These are phyloP conservation scores for Backusella tarrabulga DNA, from an alignment of 192 early-diverging fungal genomes.

Conservation along the genomic window DNA sequence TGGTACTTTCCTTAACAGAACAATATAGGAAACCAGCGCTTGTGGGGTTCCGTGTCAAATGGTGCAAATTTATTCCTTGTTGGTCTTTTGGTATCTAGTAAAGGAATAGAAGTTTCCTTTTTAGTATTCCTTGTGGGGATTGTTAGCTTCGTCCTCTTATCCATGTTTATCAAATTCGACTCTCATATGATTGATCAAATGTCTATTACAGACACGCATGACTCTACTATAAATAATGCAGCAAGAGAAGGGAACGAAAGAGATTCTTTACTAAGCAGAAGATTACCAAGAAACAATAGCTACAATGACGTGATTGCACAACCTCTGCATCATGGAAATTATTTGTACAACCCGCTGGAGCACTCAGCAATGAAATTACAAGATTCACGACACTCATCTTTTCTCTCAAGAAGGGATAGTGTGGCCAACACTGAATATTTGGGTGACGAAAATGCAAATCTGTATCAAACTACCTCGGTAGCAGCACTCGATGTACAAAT, in stretches of 20 bases:
- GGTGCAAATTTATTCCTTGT: conserved; percentile 15
- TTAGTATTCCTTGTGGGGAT: conserved; percentile 16
- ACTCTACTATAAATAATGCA: neutral
- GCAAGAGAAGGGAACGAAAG: neutral
- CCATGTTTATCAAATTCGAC: conserved; percentile 7
- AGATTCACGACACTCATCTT: neutral
- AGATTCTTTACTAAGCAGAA: conserved; percentile 6
- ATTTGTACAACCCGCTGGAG: conserved; percentile 6
- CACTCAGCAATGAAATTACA: neutral
- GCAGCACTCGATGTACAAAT: conserved; percentile 21
- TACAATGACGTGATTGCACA: neutral
- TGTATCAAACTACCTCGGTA: conserved; percentile 8
- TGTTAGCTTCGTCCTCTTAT: conserved; percentile 3
- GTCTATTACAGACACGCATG: conserved; percentile 2
- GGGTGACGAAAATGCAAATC: conserved; percentile 14
- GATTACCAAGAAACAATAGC: neutral
- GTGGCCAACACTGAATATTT: conserved; percentile 29
- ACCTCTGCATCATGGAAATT: neutral
- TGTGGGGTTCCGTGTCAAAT: conserved; percentile 36
- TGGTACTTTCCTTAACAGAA: neutral
- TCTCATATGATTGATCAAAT: conserved; percentile 12
- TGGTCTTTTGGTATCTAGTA: conserved; percentile 13
- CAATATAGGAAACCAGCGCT: conserved; percentile 25
- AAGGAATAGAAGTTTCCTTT: conserved; percentile 25
- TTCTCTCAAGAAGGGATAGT: neutral